Conservation (phyloP, 2,329 filamentous ascomycete species). For the Colletotrichum neosansevieriae region DNA sequence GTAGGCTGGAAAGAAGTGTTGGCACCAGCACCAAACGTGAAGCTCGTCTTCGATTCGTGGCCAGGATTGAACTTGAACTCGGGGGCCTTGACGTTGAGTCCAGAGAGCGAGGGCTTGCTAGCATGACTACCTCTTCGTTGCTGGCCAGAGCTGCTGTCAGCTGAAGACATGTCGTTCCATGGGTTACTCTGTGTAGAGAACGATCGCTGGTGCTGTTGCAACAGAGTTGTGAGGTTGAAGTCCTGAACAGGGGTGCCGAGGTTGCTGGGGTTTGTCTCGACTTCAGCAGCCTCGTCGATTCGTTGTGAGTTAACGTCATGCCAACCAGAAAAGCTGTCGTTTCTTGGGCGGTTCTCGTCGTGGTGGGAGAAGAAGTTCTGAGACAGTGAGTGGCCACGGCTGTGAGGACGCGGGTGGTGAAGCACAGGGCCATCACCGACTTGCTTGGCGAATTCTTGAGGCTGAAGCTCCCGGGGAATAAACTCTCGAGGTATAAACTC, state of each 20-base stretch:
- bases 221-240: slow-evolving; percentile 59
- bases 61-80: slow-evolving; percentile 84
- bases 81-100: slow-evolving; percentile 88
- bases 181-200: slow-evolving; percentile 72
- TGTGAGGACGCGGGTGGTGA: slow-evolving; percentile 81
- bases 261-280: slow-evolving; percentile 81
- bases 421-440: slow-evolving; percentile 68
- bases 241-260: slow-evolving; percentile 72
- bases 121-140: slow-evolving; percentile 67
- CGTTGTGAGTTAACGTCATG: slow-evolving; percentile 55
- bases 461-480: slow-evolving; percentile 41
- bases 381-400: slow-evolving; percentile 77
- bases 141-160: slow-evolving; percentile 49
- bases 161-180: slow-evolving; percentile 67
- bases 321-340: slow-evolving; percentile 53
- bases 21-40: slow-evolving; percentile 62
- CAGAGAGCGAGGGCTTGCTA: slow-evolving; percentile 79
- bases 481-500: slow-evolving; percentile 54
- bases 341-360: slow-evolving; percentile 54
- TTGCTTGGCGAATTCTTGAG: slow-evolving; percentile 65
- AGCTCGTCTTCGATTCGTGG: slow-evolving; percentile 63
- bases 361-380: slow-evolving; percentile 73
- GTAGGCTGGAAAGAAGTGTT: slow-evolving; percentile 61
- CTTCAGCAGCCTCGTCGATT: slow-evolving; percentile 70
- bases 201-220: slow-evolving; percentile 63